These are phyloP conservation scores for Leccinum boreale DNA, from an alignment of 768 basidiomycete genomes.

Conservation along the genomic window DNA sequence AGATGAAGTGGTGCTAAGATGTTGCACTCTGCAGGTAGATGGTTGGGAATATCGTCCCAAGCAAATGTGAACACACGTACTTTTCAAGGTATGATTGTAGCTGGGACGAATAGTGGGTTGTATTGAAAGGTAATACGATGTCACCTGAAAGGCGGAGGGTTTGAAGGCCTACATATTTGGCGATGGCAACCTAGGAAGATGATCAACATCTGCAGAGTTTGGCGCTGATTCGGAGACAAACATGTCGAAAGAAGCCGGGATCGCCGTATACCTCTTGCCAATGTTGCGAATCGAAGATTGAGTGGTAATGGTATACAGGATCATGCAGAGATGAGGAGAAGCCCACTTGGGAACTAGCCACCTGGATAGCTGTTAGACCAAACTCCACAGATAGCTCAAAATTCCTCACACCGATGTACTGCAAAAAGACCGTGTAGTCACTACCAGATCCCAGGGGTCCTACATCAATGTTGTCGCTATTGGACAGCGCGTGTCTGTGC, in stretches of 20 bases:
- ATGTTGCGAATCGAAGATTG: conserved; percentile 66
- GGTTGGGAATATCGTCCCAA: conserved; percentile 23
- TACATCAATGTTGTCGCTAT: conserved; percentile 41
- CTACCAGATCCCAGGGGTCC: conserved; percentile 77
- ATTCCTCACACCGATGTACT: conserved; percentile 60
- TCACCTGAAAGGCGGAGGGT: conserved; percentile 61
- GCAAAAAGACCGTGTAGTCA: conserved; percentile 91
- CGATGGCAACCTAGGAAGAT: conserved; percentile 52
- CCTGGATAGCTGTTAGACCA: conserved; percentile 18
- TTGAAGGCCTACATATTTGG: conserved; percentile 63
- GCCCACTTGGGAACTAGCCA: conserved; percentile 33
- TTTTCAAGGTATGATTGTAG: conserved; percentile 58
- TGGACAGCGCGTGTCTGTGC: conserved; percentile 23
- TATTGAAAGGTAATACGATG: conserved; percentile 69
- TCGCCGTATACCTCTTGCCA: conserved; percentile 80
- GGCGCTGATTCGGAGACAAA: conserved; percentile 29
- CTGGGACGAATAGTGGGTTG: conserved; percentile 71
- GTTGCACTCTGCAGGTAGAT: conserved; percentile 27
- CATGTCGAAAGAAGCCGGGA: conserved; percentile 71
- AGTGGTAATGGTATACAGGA: conserved; percentile 73
- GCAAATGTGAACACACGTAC: conserved; percentile 35
- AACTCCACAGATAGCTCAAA: background rate
- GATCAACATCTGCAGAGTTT: conserved; percentile 1
- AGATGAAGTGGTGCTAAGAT: conserved; percentile 18
- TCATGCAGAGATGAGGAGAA: conserved; percentile 42